Evolutionary conservation across 768 basidiomycete genomes (phyloP).

Genomic region (Vararia minispora): DNA sequence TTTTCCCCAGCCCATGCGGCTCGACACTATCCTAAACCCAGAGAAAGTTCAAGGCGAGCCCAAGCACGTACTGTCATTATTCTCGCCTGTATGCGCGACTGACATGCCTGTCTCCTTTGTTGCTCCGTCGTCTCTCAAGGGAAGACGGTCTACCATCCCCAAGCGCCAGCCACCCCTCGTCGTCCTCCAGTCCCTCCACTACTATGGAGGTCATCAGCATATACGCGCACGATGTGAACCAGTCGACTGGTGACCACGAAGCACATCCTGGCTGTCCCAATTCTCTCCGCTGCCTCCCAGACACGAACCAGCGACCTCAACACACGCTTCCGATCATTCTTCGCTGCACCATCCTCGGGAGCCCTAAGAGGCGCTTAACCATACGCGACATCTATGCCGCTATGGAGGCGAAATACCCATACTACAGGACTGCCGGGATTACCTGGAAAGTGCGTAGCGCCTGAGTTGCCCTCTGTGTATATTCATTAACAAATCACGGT

Average conservation of each 20-base stretch:
- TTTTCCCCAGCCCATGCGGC: no score
- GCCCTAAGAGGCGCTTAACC: slow-evolving; percentile 61
- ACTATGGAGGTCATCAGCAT: slow-evolving; percentile 3
- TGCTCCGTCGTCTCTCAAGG: background rate
- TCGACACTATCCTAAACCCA: slow-evolving; percentile 13
- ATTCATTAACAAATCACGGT: background rate
- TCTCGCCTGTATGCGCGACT: background rate
- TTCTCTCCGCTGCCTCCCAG: slow-evolving; percentile 64
- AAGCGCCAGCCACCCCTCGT: slow-evolving; percentile 4
- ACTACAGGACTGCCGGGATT: slow-evolving; percentile 68
- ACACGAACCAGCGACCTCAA: slow-evolving; percentile 69
- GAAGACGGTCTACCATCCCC: slow-evolving; percentile 6
- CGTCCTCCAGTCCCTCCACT: slow-evolving; percentile 9
- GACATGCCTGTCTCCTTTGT: background rate
- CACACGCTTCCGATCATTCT: slow-evolving; percentile 80
- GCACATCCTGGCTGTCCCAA: slow-evolving; percentile 73
- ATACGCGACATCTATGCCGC: slow-evolving; percentile 80
- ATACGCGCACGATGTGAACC: no score
- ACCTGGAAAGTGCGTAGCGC: slow-evolving; percentile 65
- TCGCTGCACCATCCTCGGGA: slow-evolving; percentile 75
- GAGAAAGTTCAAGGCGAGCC: background rate
- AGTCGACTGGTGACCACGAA: slow-evolving; percentile 33
- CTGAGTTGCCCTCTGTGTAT: background rate
- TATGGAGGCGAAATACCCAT: slow-evolving; percentile 79
- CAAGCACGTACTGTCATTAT: slow-evolving; percentile 3